Percentiles rank a stretch among this genome's conserved stretches.
Conservation (phyloP, 2,329 filamentous ascomycete species). For the Botrytis medusae region DNA sequence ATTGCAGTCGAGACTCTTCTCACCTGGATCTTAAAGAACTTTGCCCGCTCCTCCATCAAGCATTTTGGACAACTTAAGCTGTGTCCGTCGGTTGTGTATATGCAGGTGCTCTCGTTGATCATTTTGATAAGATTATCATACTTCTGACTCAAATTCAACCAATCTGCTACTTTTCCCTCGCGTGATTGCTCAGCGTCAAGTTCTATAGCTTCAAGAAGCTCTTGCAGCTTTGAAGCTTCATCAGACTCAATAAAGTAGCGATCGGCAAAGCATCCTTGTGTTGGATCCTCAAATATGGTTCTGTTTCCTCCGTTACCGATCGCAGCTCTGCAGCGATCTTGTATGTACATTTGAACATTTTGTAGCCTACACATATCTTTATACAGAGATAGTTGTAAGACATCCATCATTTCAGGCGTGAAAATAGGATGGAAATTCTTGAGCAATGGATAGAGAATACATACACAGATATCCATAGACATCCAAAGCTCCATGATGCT, state of each 20-base stretch:
- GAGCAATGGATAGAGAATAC: constrained; percentile 48
- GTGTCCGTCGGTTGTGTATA: constrained; percentile 39
- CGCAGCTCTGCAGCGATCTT: constrained; percentile 37
- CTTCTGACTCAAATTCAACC: constrained; percentile 39
- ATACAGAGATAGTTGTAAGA: constrained; percentile 50
- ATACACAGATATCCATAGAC: constrained; percentile 51
- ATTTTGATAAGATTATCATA: constrained; percentile 43
- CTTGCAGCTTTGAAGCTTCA: constrained; percentile 27
- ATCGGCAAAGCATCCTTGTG: constrained; percentile 40
- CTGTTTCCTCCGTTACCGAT: constrained; percentile 26
- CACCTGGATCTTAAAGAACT: constrained; percentile 44
- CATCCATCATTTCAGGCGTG: constrained; percentile 50
- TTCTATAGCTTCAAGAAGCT: constrained; percentile 38
- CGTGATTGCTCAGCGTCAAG: constrained; percentile 35
- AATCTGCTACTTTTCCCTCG: constrained; percentile 44
- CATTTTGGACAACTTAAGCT: constrained; percentile 49
- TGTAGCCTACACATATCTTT: constrained; percentile 53
- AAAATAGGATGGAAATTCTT: constrained; percentile 54
- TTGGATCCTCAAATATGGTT: constrained; percentile 50
- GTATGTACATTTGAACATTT: constrained; percentile 51
- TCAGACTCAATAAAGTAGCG: constrained; percentile 35
- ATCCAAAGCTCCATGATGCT: constrained; percentile 59
- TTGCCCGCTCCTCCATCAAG: constrained; percentile 40
- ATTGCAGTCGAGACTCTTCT: neutral
- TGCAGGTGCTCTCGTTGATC: constrained; percentile 41